Percentiles rank a stretch among this genome's conserved stretches.
phyloP scores from a whole-genome alignment of 805 yeast genomes.

The Metschnikowia vanudenii region DNA sequence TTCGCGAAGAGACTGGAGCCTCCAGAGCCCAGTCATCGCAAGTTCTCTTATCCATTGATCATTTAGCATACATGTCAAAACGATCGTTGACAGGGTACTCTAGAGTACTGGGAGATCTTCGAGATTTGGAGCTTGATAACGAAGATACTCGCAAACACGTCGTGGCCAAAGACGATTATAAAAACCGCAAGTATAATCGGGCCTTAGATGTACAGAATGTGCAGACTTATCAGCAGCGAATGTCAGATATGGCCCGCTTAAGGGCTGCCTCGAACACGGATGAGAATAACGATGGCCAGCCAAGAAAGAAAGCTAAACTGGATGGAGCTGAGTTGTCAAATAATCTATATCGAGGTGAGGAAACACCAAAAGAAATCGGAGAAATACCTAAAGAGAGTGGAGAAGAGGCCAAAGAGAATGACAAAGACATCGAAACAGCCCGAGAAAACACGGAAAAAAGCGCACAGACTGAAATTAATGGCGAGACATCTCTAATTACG shows the following conservation, averaged over 20 bases:
- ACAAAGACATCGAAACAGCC: too few relatives aligned
- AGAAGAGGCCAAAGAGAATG: neutral
- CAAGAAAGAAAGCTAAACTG: slow-evolving; percentile 1
- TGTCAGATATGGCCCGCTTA: slow-evolving; percentile 10
- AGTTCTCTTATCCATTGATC: neutral
- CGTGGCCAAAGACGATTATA: slow-evolving; percentile 40
- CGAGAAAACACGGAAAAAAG: neutral
- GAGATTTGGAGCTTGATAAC: neutral
- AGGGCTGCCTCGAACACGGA: neutral
- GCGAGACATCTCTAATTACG: neutral
- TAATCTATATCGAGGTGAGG: neutral
- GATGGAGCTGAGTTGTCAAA: neutral
- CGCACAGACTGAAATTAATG: neutral
- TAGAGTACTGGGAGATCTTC: slow-evolving; percentile 29
- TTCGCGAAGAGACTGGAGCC: slow-evolving; percentile 2
- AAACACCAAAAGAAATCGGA: neutral
- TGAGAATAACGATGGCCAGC: neutral
- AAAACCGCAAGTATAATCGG: slow-evolving; percentile 34
- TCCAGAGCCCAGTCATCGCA: neutral
- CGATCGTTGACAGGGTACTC: slow-evolving; percentile 37
- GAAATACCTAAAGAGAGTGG: neutral
- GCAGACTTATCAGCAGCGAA: slow-evolving; percentile 18
- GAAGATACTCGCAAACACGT: slow-evolving; percentile 11
- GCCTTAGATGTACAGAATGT: slow-evolving; percentile 22
- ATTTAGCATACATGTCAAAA: slow-evolving; percentile 13